Evolutionary conservation across 2,329 filamentous ascomycete genomes (phyloP).

Genomic region (Helicocarpus griseus): DNA sequence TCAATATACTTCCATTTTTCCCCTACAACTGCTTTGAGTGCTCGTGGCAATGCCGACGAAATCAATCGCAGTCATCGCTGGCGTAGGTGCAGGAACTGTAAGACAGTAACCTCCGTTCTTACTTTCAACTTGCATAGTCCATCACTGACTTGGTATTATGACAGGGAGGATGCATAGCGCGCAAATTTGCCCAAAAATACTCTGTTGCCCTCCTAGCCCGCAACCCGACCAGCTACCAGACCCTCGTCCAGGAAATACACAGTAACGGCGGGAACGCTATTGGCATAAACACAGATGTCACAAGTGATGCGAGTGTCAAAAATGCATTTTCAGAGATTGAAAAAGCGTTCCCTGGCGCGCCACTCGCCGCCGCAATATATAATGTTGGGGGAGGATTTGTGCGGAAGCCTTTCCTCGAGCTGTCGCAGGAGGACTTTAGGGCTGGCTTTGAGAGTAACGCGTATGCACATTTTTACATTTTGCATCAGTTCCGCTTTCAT

Average conservation of each 20-base stretch:
- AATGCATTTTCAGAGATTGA: conserved; percentile 46
- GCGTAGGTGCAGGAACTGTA: conserved; percentile 39
- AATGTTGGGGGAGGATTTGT: conserved; percentile 50
- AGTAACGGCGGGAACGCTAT: conserved; percentile 47
- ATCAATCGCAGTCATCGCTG: conserved; percentile 37
- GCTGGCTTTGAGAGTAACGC: conserved; percentile 41
- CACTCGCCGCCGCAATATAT: conserved; percentile 47
- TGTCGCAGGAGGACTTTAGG: conserved; percentile 49
- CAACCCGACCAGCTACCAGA: conserved; percentile 46
- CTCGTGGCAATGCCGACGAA: conserved; percentile 30
- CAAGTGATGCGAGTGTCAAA: conserved; percentile 43
- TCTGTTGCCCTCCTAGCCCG: conserved; percentile 51
- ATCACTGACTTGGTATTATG: conserved; percentile 24
- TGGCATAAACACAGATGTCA: conserved; percentile 51
- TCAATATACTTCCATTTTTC: neutral
- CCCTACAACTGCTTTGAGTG: no score
- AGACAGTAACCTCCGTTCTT: neutral
- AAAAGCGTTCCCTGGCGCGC: conserved; percentile 40
- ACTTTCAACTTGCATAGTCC: neutral
- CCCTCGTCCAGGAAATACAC: conserved; percentile 51
- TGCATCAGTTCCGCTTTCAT: neutral
- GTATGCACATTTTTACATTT: conserved; percentile 24
- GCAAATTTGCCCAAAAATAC: conserved; percentile 49
- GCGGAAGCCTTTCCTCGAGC: conserved; percentile 52
- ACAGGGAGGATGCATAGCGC: conserved; percentile 48